Conservation (phyloP, 441 rosid genomes). For the Populus hybrid region DNA sequence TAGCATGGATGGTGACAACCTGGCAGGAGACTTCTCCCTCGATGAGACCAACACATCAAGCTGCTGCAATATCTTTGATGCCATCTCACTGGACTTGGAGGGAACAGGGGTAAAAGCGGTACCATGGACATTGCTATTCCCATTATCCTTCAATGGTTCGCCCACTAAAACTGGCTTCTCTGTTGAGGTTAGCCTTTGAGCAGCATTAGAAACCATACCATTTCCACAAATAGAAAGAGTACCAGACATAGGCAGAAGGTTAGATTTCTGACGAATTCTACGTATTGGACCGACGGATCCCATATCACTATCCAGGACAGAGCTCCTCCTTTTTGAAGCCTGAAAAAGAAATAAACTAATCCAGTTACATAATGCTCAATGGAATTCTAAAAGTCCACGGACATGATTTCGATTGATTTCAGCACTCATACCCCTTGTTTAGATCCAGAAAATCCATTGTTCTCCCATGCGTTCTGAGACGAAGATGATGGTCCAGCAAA, state of each 20-base stretch:
- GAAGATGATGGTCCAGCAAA: slow-evolving; percentile 48
- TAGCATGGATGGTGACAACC: slow-evolving; percentile 75
- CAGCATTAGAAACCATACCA: slow-evolving; percentile 30
- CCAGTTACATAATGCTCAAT: neutral
- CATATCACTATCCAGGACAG: slow-evolving; percentile 76
- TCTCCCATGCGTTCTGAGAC: slow-evolving; percentile 48
- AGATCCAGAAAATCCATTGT: slow-evolving; percentile 50
- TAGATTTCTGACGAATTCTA: slow-evolving; percentile 86
- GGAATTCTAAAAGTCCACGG: neutral
- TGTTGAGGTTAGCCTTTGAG: slow-evolving; percentile 24
- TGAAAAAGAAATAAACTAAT: slow-evolving; percentile 29
- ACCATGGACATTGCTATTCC: slow-evolving; percentile 32
- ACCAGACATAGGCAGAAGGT: slow-evolving; percentile 48
- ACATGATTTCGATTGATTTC: neutral
- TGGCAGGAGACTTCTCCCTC: slow-evolving; percentile 69
- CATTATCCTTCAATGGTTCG: slow-evolving; percentile 36
- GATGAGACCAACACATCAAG: slow-evolving; percentile 65
- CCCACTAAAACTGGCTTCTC: slow-evolving; percentile 24
- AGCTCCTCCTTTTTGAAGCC: slow-evolving; percentile 77
- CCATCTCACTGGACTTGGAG: slow-evolving; percentile 73
- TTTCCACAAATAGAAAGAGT: slow-evolving; percentile 21
- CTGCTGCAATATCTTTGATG: slow-evolving; percentile 74
- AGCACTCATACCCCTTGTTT: slow-evolving; percentile 45
- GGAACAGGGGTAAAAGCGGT: slow-evolving; percentile 53
- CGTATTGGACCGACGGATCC: slow-evolving; percentile 84